Evolutionary conservation across 2,329 filamentous ascomycete species (phyloP), one percentile per base, ranked within the genome.

Genomic region (Scleromitrula shiraiana): DNA sequence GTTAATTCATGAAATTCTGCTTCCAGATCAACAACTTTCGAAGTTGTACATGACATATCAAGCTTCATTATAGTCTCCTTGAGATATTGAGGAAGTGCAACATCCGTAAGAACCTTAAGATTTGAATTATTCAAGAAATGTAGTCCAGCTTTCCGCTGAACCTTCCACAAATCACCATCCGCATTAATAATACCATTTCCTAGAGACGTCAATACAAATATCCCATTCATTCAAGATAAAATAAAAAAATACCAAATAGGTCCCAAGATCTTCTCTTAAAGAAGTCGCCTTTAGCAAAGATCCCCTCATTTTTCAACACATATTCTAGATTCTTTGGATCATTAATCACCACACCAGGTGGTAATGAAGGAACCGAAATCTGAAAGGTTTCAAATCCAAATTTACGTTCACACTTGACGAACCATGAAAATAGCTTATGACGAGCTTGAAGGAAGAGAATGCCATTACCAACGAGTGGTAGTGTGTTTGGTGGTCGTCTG

Each of bases 141-240:
- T 12, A 76, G 53, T 1, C 80, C 80, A 4, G 79, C 80, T 59
- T 76, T 82, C 38, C 80, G 70, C 66, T 83, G 80, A 2, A 75
- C 65, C 51, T 70, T 76, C 80, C 80, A 83, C 20, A 79, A 59
- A 19, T 80, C 75, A 33, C 80, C 80, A 51, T 83, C 80, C 22
- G 75, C 74, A 55, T 83, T 84, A 63, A 83, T 82, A 55, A 84
- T 83, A 22, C 80, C 80, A 54, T 79, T 70, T 1, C 77, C 72
- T 75, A 39, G 29, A 30, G 17, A 22, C 19, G 12, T 32, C 12
- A 7, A 36, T 23, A 15, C 23, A n/a, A 12, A 19, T 8, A 8
- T 19, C 20, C 2, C 7, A 37, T 10, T 8, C 19, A 37, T 19
- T 8, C 7, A 35, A 44, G 14, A 22, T 27, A 19, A 8, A 44